Evolutionary conservation across 2,329 filamentous ascomycete species (phyloP).

Genomic region (Emergomyces orientalis): DNA sequence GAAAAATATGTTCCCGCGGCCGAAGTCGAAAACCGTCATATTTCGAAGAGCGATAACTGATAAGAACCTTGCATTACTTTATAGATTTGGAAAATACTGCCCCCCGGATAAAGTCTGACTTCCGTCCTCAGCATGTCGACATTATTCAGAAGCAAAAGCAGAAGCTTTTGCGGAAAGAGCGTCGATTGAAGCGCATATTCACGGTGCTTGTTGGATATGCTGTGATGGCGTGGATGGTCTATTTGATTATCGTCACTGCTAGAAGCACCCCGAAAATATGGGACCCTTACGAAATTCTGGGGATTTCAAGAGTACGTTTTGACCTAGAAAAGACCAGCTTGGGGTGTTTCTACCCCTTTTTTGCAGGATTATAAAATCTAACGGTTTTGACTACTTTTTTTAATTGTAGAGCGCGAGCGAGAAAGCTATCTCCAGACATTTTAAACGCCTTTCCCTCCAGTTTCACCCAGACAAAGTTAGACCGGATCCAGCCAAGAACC

Average conservation of each 20-base stretch:
- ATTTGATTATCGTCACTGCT: constrained; percentile 74
- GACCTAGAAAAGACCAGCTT: constrained; percentile 3
- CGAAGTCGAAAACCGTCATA: background rate
- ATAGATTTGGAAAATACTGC: constrained; percentile 67
- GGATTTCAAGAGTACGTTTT: constrained; percentile 62
- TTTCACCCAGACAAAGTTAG: constrained; percentile 89
- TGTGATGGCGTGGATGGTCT: constrained; percentile 81
- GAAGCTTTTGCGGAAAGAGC: constrained; percentile 81
- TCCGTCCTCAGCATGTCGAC: constrained; percentile 70
- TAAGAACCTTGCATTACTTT: constrained; percentile 12
- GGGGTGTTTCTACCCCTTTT: background rate
- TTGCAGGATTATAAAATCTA: background rate
- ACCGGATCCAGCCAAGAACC: constrained; percentile 76
- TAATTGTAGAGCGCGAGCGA: constrained; percentile 64
- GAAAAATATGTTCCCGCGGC: background rate
- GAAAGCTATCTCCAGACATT: constrained; percentile 85
- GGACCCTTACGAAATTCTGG: constrained; percentile 94
- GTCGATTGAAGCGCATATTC: constrained; percentile 74
- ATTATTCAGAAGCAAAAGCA: constrained; percentile 73
- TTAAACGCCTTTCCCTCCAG: constrained; percentile 74
- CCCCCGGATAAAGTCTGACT: constrained; percentile 71
- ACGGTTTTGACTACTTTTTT: background rate
- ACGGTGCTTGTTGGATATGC: constrained; percentile 69
- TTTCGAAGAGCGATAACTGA: constrained; percentile 22
- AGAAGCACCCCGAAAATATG: constrained; percentile 67